These are phyloP conservation scores for Ananas comosus DNA, from an alignment of 176 grass and related monocot species.

Conservation along the genomic window DNA sequence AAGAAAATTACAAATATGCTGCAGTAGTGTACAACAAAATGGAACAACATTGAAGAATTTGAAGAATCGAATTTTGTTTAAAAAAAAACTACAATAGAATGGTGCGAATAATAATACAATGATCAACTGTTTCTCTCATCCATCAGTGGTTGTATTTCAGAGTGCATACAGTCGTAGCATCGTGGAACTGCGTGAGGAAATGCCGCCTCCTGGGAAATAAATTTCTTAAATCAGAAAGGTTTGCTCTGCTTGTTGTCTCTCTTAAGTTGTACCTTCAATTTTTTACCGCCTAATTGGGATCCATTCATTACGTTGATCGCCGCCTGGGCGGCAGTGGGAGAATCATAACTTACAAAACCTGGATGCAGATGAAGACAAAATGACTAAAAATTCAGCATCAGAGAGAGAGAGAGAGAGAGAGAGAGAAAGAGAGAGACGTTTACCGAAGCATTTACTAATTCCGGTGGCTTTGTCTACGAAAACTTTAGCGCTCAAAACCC, in stretches of 20 bases:
- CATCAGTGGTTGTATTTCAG: conserved; percentile 24
- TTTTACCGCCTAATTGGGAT: conserved; percentile 42
- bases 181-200: conserved; percentile 2
- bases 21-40: conserved; percentile 33
- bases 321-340: conserved; percentile 44
- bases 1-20: conserved; percentile 28
- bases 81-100: conserved; percentile 30
- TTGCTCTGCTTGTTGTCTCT: conserved; percentile 93
- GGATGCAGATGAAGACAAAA: neutral
- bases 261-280: conserved; percentile 98
- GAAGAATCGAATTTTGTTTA: neutral
- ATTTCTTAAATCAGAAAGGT: conserved; percentile 39
- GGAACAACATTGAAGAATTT: conserved; percentile 31
- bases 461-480: conserved; percentile 96
- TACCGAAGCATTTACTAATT: conserved; percentile 98
- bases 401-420: neutral
- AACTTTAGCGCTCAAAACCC: conserved; percentile 93
- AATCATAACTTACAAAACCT: conserved; percentile 99
- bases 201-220: neutral
- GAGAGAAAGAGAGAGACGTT: neutral
- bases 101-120: conserved; percentile 32
- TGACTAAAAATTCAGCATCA: neutral
- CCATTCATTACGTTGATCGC: neutral
- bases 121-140: conserved; percentile 35
- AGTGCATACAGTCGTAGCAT: neutral